Evolutionary conservation across 2,329 filamentous ascomycete species (phyloP).

Genomic region (Neonectria punicea): DNA sequence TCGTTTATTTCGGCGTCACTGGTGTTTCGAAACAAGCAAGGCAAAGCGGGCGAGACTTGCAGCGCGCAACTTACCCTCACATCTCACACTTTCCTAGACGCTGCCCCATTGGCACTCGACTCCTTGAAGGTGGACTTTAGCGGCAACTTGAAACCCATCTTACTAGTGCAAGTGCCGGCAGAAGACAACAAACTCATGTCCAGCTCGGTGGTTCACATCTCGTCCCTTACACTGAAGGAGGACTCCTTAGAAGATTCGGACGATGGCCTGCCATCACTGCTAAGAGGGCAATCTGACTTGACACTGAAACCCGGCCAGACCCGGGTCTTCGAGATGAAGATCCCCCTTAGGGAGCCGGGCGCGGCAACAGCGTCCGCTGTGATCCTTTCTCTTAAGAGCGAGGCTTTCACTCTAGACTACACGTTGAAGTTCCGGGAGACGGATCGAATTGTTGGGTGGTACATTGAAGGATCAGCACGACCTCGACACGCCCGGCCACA

Average conservation of each 20-base stretch:
- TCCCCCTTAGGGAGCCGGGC: conserved; percentile 85
- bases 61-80: conserved; percentile 67
- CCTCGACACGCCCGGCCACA: conserved; percentile 61
- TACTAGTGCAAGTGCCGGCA: conserved; percentile 56
- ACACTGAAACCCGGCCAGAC: conserved; percentile 73
- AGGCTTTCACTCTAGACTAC: conserved; percentile 75
- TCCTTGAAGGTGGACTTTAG: conserved; percentile 65
- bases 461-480: conserved; percentile 54
- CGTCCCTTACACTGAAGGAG: conserved; percentile 46
- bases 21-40: conserved; percentile 66
- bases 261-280: conserved; percentile 48
- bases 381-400: conserved; percentile 69
- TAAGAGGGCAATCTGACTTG: conserved; percentile 70
- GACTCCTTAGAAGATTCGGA: conserved; percentile 42
- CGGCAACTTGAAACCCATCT: conserved; percentile 66
- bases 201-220: conserved; percentile 31
- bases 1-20: conserved; percentile 67
- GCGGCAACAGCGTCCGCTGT: conserved; percentile 74
- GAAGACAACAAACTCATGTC: conserved; percentile 16
- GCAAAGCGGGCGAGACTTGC: conserved; percentile 69
- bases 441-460: conserved; percentile 61
- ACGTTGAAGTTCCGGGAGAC: conserved; percentile 63
- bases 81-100: conserved; percentile 65
- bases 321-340: conserved; percentile 75
- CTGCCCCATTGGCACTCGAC: conserved; percentile 62